A percentile compares a stretch with the other conserved stretches of the same genome.
Conservation (phyloP, 179 eudicot species). For the Beta macrorhiza region DNA sequence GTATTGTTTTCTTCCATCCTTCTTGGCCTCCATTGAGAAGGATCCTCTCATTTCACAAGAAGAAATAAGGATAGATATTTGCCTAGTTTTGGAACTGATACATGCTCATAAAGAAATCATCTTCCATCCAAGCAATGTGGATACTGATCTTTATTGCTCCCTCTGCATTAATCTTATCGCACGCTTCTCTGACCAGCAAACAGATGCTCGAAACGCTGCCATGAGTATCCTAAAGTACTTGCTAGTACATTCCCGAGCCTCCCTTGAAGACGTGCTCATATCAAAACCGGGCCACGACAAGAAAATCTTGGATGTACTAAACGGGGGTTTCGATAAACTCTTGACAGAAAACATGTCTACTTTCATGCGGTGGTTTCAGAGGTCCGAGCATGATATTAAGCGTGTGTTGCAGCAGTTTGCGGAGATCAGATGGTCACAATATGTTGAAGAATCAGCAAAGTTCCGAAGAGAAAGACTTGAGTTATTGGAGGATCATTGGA, state of each 20-base stretch:
- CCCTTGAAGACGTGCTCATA: slow-evolving; percentile 74
- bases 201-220: slow-evolving; percentile 52
- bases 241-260: slow-evolving; percentile 68
- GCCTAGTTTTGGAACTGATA: slow-evolving; percentile 69
- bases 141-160: slow-evolving; percentile 67
- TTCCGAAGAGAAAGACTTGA: slow-evolving; percentile 66
- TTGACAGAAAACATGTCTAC: slow-evolving; percentile 59
- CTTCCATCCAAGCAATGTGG: slow-evolving; percentile 74
- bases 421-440: slow-evolving; percentile 76
- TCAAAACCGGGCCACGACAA: slow-evolving; percentile 70
- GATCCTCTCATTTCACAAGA: slow-evolving; percentile 40
- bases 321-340: slow-evolving; percentile 79
- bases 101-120: slow-evolving; percentile 76
- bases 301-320: slow-evolving; percentile 60
- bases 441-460: slow-evolving; percentile 66
- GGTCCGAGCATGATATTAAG: slow-evolving; percentile 53
- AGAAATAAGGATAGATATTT: slow-evolving; percentile 57
- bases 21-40: slow-evolving; percentile 61
- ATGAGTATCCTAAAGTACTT: slow-evolving; percentile 72
- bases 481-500: slow-evolving; percentile 74
- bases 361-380: slow-evolving; percentile 74
- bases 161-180: slow-evolving; percentile 68
- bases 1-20: slow-evolving; percentile 78
- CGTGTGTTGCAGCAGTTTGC: slow-evolving; percentile 78
- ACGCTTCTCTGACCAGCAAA: slow-evolving; percentile 62